Evolutionary conservation across 805 yeast genomes (phyloP), one percentile per base, ranked within the genome.

Genomic region (Sugiyamaella floridensis): DNA sequence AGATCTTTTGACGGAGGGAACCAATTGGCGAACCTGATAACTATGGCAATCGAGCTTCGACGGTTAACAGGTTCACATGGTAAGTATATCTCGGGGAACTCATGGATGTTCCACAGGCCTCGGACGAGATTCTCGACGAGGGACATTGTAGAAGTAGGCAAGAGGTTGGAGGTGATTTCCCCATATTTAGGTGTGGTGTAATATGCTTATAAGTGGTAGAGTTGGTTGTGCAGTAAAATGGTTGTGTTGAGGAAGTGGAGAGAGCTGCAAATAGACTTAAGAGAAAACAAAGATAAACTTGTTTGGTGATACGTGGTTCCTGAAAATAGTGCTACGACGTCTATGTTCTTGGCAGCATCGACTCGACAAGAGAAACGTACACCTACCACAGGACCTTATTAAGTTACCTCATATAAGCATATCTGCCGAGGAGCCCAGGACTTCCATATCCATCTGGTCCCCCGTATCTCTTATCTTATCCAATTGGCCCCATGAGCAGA

Each of bases 21-120:
- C 28, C 20, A n/a, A 10, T 55, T 57, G 9, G 55, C 58, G 45
- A 59, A 55, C 20, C 64, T 52, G 40, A 63, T 15, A 7, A 63
- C 45, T 3, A 63, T 51, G 3, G 65, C 63, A 3, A 63, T 59
- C 9, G 65, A 61, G 43, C 60, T 52, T 32, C 61, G 45, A 18
- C 63, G 50, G 10, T 46, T 50, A 0, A 48, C 59, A 10, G 43
- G 43, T 4, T 53, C 46, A 18, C 53, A 51, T n/a, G 45, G 42
- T 37, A 57, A 47, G 18, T 45, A 50, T 22, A 47, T 41, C 12
- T 57, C 59, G 32, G 58, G 50, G 37, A 55, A 50, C 43, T 44
- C 11, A 6, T 37, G 46, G 43, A 60, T 53, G 15, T 16, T 20
- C 15, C 40, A 28, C 32, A 60, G 50, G 12, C 53, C 59, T 15